Base-by-base conservation (phyloP, 345 rosid species). In the Luvunga scandens region DNA sequence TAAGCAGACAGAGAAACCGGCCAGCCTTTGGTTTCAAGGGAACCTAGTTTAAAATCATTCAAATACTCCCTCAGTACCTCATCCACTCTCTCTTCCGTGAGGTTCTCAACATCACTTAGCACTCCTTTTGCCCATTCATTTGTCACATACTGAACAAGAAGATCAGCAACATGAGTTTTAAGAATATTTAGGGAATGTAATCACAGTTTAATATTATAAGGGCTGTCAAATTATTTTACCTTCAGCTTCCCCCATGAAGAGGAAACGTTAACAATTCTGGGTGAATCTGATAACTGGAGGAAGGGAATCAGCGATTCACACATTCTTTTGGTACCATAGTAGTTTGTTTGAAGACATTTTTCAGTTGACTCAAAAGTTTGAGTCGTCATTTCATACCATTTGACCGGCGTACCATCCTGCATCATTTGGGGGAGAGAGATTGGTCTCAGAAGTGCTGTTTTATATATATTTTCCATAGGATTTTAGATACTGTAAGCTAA, bases 211-310 rank as follows among this genome's bases (percentile, higher is more conserved):
- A 53, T 34, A 22, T 22, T 9, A 22, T 7, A n/a, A 38, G 57
- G 36, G n/a, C 4, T 36, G 18, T 25, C 21, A 36, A 73, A 38
- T 28, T 60, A 13, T 61, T 42, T 39, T 81, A 88, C 93, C 91
- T 85, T 53, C 25, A 90, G 76, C 82, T 68, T 68, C 34, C 85
- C 92, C 71, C 21, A 33, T 38, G 72, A 12, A 9, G 91, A 88
- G 53, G 90, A 87, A 31, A 90, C 81, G 79, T 71, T 90, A 65
- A 88, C 90, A 59, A 90, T 83, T 63, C 85, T 85, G 6, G 94
- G 88, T 18, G 85, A 85, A 48, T 86, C 84, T 9, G 94, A 88
- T 79, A 79, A 69, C n/a, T 81, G 79, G 28, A 90, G 92, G 68
- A 88, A 81, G 72, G 87, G 87, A 72, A 87, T 72, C 71, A 88